Base-by-base conservation (phyloP, 176 grass and related monocot genomes). In the Zea mays region DNA sequence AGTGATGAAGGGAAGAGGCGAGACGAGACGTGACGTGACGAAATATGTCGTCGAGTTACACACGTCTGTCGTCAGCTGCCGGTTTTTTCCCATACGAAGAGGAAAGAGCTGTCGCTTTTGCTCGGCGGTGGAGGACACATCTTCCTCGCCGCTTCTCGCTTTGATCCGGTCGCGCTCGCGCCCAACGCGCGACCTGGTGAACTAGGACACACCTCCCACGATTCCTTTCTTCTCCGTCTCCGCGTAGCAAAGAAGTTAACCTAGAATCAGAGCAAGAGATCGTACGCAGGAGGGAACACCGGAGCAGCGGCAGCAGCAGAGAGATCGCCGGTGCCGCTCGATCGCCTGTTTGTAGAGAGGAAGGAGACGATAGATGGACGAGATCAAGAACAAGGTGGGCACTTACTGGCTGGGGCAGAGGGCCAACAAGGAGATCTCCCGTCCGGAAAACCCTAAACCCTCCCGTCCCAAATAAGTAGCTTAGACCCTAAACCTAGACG, bases 311-410 rank as follows among this genome's bases (percentile, higher is more conserved):
- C 45, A 71, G 62, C n/a, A 21, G 55, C 8, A 20, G 9, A 61
- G 9, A 61, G 58, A 33, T 34, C 58, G 8, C 55, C n/a, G 27
- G 27, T n/a, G 54, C 52, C 8, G 55, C 55, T 58, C 55, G 55
- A 27, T 27, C 27, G 27, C 56, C 56, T 58, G 56, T 21, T 21
- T 21, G 49, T 17, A 57, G 10, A 82, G 27, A 27, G 27, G 27
- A 27, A 27, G 27, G 27, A 27, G 27, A 27, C 27, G 27, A 27
- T 0, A 27, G 82, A 97, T 93, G 93, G 90, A 93, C 68, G 76
- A 90, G 73, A 90, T 97, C 41, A 86, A 88, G 87, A 90, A 97
- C 85, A 90, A 97, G 82, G 33, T 92, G 4, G 90, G 93, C 49
- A 15, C 67, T 15, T 97, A n/a, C n/a, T n/a, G n/a, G n/a, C n/a